A percentile compares a stretch with the other conserved stretches of the same genome.
Conservation (phyloP, 1,139 yeast genomes). For the Candida sanyaensis region DNA sequence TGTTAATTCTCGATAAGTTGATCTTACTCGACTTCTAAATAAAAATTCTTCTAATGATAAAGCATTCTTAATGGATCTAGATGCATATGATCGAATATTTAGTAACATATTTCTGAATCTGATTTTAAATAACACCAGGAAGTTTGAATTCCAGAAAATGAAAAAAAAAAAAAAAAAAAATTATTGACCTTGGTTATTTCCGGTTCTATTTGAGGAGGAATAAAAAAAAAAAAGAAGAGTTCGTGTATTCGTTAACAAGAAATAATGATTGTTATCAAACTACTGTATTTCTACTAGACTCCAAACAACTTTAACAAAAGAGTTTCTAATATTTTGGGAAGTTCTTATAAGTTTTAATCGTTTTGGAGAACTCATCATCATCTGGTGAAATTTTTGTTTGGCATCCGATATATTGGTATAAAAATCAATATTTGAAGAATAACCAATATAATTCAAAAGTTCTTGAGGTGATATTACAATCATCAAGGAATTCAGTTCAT, state of each 20-base stretch:
- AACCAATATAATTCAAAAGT: neutral
- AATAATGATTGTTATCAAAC: too few relatives aligned
- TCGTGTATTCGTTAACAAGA: too few relatives aligned
- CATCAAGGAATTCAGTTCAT: neutral
- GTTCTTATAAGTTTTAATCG: neutral
- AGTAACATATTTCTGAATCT: neutral
- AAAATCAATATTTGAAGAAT: neutral
- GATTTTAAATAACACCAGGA: neutral
- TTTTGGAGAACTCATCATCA: neutral
- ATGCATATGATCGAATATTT: neutral
- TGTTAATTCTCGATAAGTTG: conserved; percentile 35
- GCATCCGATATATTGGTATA: neutral
- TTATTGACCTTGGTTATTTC: too few relatives aligned
- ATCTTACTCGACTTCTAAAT: conserved; percentile 35
- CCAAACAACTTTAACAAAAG: neutral
- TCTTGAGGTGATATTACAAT: neutral
- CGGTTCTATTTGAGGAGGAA: too few relatives aligned
- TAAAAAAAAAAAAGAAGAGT: too few relatives aligned
- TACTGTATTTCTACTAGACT: neutral
- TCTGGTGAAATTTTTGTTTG: neutral
- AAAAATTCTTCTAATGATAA: conserved; percentile 44
- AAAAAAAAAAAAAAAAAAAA: neutral
- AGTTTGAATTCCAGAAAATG: neutral
- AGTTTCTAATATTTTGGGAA: neutral
- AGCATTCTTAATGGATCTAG: conserved; percentile 12